A percentile compares a stretch with the other conserved stretches of the same genome.
These are phyloP conservation scores for Craterostigma plantagineum DNA, from an alignment of 257 asterid species.

Conservation along the genomic window DNA sequence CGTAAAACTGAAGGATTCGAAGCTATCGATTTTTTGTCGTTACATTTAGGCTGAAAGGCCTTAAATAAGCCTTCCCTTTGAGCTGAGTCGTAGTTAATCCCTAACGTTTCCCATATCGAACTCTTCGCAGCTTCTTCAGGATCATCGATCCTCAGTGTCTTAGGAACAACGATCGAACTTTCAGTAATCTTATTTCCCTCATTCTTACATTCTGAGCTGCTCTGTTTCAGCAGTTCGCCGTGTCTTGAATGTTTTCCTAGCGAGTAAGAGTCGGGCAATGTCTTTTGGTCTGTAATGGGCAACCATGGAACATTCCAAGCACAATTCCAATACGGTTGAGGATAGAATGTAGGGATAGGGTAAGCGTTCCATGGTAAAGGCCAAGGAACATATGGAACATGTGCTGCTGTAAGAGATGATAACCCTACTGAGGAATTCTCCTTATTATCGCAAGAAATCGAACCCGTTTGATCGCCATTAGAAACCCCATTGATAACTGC, in stretches of 20 bases:
- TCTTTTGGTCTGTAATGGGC: conserved; percentile 18
- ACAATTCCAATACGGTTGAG: conserved; percentile 47
- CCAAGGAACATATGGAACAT: conserved; percentile 43
- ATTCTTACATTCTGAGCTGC: conserved; percentile 6
- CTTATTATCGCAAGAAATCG: neutral
- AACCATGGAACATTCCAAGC: conserved; percentile 59
- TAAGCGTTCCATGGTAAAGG: conserved; percentile 14
- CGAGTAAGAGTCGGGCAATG: conserved; percentile 20
- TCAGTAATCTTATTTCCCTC: conserved; percentile 12
- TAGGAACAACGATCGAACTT: conserved; percentile 46
- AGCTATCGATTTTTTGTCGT: conserved; percentile 18
- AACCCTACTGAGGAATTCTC: no score
- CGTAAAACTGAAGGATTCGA: conserved; percentile 23
- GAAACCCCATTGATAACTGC: neutral
- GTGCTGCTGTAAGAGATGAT: conserved; percentile 23
- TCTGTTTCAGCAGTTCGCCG: conserved; percentile 27
- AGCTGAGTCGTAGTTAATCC: conserved; percentile 35
- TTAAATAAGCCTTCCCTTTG: conserved; percentile 53
- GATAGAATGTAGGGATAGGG: conserved; percentile 35
- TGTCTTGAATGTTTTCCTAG: conserved; percentile 64
- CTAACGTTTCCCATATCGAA: conserved; percentile 72
- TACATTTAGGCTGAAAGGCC: conserved; percentile 44
- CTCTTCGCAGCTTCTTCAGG: conserved; percentile 93
- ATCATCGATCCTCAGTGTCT: conserved; percentile 65
- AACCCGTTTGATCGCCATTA: neutral